Percentiles rank a stretch among this genome's conserved stretches.
phyloP scores from a whole-genome alignment of 179 eudicot genomes.

The Silene noctiflora region DNA sequence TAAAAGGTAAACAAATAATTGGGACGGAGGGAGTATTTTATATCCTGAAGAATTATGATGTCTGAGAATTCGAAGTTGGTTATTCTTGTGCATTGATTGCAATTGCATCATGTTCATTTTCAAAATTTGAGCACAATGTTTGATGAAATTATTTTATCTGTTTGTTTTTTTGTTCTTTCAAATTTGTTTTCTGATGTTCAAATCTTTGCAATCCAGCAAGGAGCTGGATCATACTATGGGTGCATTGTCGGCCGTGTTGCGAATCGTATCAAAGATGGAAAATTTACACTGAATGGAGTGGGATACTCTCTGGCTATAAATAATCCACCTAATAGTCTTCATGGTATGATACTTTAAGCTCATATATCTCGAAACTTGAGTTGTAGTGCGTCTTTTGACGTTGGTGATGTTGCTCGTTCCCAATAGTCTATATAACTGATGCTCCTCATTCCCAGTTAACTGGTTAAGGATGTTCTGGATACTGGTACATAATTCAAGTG shows the following conservation, averaged over 20 bases:
- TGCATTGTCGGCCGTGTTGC: slow-evolving; percentile 97
- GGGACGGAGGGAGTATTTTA: neutral
- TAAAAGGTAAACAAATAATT: too few species aligned
- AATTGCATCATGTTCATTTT: too few species aligned
- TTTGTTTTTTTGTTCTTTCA: neutral
- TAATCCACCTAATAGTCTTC: slow-evolving; percentile 86
- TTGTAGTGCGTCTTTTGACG: neutral
- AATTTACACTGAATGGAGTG: slow-evolving; percentile 67
- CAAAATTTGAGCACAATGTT: neutral
- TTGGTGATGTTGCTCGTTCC: neutral
- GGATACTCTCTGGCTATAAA: slow-evolving; percentile 68
- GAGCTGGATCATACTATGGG: slow-evolving; percentile 71
- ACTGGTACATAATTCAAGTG: too few species aligned
- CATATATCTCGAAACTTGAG: neutral
- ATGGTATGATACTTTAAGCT: slow-evolving; percentile 51
- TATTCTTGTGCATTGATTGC: neutral
- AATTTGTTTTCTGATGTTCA: slow-evolving; percentile 3
- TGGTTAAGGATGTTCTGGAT: too few species aligned
- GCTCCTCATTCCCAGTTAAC: too few species aligned
- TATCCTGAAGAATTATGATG: neutral
- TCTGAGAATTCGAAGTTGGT: neutral
- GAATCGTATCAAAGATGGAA: slow-evolving; percentile 91
- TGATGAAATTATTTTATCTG: neutral
- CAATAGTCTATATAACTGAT: too few species aligned
- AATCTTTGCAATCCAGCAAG: slow-evolving; percentile 51